Evolutionary conservation across 306 rosid genomes (phyloP).

Genomic region (Elaeagnus macrophylla): DNA sequence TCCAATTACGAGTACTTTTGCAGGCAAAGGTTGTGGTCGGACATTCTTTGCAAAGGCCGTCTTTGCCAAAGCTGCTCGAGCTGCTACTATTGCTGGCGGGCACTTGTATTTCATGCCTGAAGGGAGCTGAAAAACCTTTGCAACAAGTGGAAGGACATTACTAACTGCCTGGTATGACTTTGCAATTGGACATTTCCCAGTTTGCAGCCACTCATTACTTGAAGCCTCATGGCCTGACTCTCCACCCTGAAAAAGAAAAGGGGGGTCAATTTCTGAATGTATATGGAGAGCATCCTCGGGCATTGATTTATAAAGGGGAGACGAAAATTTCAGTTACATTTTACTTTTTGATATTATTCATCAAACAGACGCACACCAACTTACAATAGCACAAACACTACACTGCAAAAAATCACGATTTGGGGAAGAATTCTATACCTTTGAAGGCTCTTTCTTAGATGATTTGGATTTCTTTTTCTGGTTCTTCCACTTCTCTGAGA

Average conservation of each 20-base stretch:
- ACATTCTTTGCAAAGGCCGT: constrained; percentile 92
- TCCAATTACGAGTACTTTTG: constrained; percentile 86
- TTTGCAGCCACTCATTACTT: constrained; percentile 81
- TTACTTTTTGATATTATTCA: not conserved
- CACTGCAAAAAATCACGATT: not conserved
- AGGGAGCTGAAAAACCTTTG: constrained; percentile 81
- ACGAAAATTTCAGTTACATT: not conserved
- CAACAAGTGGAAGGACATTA: constrained; percentile 74
- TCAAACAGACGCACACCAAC: not conserved
- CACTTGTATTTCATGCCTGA: constrained; percentile 66
- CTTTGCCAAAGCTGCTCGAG: constrained; percentile 80
- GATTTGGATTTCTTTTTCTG: constrained; percentile 65
- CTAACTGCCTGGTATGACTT: constrained; percentile 91
- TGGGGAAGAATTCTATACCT: constrained; percentile 39
- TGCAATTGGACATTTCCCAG: constrained; percentile 85
- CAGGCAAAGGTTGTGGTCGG: constrained; percentile 84
- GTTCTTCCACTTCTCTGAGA: constrained; percentile 68
- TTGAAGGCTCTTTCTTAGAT: constrained; percentile 59
- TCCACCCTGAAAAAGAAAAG: constrained; percentile 49
- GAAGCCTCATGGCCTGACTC: constrained; percentile 69
- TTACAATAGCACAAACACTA: not conserved
- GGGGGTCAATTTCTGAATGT: constrained; percentile 8
- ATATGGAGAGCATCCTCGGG: not conserved
- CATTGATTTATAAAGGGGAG: not conserved
- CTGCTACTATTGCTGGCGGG: constrained; percentile 75